These are phyloP conservation scores for Malus hybrid DNA, from an alignment of 331 rosid species.

Conservation along the genomic window DNA sequence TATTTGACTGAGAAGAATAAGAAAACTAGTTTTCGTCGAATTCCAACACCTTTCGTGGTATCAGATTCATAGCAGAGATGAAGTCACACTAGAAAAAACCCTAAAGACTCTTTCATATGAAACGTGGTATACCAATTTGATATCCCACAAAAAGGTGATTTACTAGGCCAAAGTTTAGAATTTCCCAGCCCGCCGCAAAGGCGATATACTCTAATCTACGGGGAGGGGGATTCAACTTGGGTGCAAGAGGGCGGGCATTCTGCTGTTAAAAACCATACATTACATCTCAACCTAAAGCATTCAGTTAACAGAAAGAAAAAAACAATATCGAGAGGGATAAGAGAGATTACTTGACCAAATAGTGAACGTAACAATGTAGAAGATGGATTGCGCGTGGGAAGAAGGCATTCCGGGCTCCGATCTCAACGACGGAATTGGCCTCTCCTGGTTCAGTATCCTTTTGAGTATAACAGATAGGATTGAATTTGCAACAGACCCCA, in stretches of 20 bases:
- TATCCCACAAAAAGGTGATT: not conserved
- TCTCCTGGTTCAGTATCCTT: slow-evolving; percentile 66
- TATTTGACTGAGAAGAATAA: not conserved
- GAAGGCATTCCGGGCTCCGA: slow-evolving; percentile 98
- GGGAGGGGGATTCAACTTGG: too few relatives aligned
- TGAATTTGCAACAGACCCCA: slow-evolving; percentile 62
- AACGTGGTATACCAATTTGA: not conserved
- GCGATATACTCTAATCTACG: too few relatives aligned
- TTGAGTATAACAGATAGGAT: slow-evolving; percentile 49
- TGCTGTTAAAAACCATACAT: not conserved
- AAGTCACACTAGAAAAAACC: not conserved
- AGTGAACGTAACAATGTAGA: slow-evolving; percentile 39
- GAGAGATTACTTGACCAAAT: slow-evolving; percentile 54
- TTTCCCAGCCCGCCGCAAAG: too few relatives aligned
- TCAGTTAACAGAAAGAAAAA: not conserved
- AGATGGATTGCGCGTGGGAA: slow-evolving; percentile 76
- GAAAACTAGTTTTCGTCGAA: not conserved
- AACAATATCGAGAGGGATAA: not conserved
- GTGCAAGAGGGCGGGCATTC: too few relatives aligned
- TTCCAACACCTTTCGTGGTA: not conserved
- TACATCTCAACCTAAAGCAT: not conserved
- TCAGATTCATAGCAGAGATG: not conserved
- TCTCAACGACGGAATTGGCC: slow-evolving; percentile 53
- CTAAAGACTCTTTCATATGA: not conserved
- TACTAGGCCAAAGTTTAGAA: too few relatives aligned